These are phyloP conservation scores for Phlyctochytrium arcticum DNA, from an alignment of 192 early-diverging fungal species.

Conservation along the genomic window DNA sequence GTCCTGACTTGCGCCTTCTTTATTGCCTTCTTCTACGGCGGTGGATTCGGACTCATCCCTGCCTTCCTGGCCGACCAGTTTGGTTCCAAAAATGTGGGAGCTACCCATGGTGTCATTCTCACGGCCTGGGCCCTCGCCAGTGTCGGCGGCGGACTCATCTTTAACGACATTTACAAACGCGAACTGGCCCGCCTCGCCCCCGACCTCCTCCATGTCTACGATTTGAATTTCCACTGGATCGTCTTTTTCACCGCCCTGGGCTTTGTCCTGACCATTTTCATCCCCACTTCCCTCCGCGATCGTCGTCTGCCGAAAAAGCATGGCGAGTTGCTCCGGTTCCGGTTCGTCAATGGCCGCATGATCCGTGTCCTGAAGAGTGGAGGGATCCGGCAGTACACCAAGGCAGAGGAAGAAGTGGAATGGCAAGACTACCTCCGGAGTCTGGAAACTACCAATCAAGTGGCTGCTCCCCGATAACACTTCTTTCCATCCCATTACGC, in stretches of 20 bases:
- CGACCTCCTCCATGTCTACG: conserved; percentile 36
- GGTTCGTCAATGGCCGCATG: conserved; percentile 51
- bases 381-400: conserved; percentile 22
- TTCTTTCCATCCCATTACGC: no score
- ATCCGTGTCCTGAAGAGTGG: conserved; percentile 33
- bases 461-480: no score
- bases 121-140: conserved; percentile 73
- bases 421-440: conserved; percentile 43
- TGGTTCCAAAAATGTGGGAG: conserved; percentile 71
- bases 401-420: conserved; percentile 47
- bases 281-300: conserved; percentile 60
- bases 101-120: conserved; percentile 71
- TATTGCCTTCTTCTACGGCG: conserved; percentile 69
- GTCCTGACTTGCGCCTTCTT: conserved; percentile 60
- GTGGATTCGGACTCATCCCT: conserved; percentile 72
- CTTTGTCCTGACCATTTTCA: conserved; percentile 50
- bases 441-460: no score
- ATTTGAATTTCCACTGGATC: conserved; percentile 70
- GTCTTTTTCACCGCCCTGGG: conserved; percentile 56
- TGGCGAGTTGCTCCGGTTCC: conserved; percentile 51
- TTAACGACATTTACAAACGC: conserved; percentile 55
- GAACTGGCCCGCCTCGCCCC: conserved; percentile 36
- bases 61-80: conserved; percentile 77
- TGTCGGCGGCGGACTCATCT: conserved; percentile 69
- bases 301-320: conserved; percentile 61